Conservation (phyloP, 345 rosid species). For the Pelargonium nanum region DNA sequence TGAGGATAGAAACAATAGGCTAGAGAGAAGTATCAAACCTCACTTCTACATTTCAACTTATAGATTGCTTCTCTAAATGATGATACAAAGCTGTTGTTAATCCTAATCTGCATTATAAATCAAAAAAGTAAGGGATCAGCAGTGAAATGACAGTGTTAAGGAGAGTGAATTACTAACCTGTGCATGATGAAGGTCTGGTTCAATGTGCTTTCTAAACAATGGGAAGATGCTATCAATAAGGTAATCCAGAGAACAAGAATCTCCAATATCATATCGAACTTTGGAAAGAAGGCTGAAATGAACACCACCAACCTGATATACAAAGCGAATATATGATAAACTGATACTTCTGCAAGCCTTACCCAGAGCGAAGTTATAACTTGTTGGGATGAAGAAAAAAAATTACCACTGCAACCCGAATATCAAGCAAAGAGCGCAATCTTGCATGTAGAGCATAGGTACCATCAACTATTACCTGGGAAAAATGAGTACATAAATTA, state of each 20-base stretch:
- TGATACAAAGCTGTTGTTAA: slow-evolving; percentile 94
- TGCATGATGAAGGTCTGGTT: slow-evolving; percentile 99
- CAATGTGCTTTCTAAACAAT: slow-evolving; percentile 89
- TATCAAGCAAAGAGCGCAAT: slow-evolving; percentile 92
- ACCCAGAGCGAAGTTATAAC: background rate
- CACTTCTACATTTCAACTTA: slow-evolving; percentile 94
- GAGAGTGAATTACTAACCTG: slow-evolving; percentile 46
- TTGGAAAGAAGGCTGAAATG: slow-evolving; percentile 98
- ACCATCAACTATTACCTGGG: slow-evolving; percentile 94
- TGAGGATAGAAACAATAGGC: background rate
- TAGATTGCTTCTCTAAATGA: slow-evolving; percentile 98
- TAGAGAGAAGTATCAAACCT: slow-evolving; percentile 39
- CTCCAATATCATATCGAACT: slow-evolving; percentile 92
- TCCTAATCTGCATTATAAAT: slow-evolving; percentile 73
- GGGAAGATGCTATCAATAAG: slow-evolving; percentile 98
- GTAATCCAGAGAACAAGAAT: slow-evolving; percentile 84
- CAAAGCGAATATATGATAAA: slow-evolving; percentile 5
- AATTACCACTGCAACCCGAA: slow-evolving; percentile 97
- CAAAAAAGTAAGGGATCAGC: slow-evolving; percentile 14
- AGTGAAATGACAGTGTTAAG: slow-evolving; percentile 7
- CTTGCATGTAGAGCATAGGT: slow-evolving; percentile 88
- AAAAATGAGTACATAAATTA: slow-evolving; percentile 7
- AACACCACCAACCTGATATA: slow-evolving; percentile 90
- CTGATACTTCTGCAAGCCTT: slow-evolving; percentile 4
- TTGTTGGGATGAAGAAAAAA: slow-evolving; percentile 1